Conservation (phyloP, 768 basidiomycete species). For the Mrakia frigida region DNA sequence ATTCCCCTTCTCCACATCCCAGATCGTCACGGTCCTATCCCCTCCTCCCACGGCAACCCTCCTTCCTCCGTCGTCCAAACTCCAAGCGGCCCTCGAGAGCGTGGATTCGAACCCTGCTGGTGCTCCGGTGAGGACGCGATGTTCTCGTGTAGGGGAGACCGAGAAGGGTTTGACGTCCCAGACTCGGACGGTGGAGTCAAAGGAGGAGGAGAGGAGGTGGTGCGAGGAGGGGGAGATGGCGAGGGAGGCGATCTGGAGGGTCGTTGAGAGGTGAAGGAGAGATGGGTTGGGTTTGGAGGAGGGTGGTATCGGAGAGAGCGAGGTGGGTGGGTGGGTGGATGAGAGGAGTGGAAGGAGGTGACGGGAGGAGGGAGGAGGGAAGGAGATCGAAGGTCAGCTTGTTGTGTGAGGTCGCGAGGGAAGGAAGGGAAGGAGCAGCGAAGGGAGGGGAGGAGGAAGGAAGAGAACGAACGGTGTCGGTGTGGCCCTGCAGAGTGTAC, state of each 20-base stretch:
- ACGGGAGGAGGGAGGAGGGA: not conserved
- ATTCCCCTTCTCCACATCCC: conserved; percentile 44
- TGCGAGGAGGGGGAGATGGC: conserved; percentile 80
- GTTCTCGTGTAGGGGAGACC: conserved; percentile 70
- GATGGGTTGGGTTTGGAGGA: not conserved
- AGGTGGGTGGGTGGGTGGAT: not conserved
- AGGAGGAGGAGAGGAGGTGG: conserved; percentile 81
- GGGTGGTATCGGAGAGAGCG: not conserved
- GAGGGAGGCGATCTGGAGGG: conserved; percentile 66
- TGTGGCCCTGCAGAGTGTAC: conserved; percentile 74
- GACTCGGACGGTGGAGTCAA: conserved; percentile 82
- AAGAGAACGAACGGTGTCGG: conserved; percentile 58
- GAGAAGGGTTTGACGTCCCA: conserved; percentile 94
- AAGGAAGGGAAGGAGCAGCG: not conserved
- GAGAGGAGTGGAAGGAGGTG: not conserved
- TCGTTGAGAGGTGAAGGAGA: not conserved
- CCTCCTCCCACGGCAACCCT: conserved; percentile 48
- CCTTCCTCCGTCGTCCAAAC: conserved; percentile 42
- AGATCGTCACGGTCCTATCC: conserved; percentile 48
- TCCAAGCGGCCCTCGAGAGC: conserved; percentile 80
- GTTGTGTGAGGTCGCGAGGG: not conserved
- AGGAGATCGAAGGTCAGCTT: not conserved
- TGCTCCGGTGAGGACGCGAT: conserved; percentile 64
- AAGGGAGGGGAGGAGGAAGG: not conserved
- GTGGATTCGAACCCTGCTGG: conserved; percentile 92